A percentile compares a stretch with the other conserved stretches of the same genome.
phyloP scores from a whole-genome alignment of 441 rosid genomes.

The Francoa sonchifolia region DNA sequence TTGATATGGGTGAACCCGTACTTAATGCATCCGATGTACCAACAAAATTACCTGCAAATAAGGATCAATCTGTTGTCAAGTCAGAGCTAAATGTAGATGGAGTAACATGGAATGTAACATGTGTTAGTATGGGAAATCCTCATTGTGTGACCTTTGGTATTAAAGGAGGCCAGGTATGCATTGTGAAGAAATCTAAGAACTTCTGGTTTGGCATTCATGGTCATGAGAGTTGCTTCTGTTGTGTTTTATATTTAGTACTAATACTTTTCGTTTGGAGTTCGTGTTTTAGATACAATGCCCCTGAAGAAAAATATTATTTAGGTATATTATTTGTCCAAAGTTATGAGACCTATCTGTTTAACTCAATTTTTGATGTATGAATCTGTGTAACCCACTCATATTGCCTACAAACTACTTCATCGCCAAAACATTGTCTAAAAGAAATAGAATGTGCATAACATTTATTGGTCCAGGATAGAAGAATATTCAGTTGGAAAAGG shows the following conservation, averaged over 20 bases:
- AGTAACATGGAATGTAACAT: slow-evolving; percentile 70
- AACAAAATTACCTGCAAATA: slow-evolving; percentile 52
- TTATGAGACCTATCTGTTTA: no score
- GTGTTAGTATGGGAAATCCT: slow-evolving; percentile 98
- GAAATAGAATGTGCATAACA: no score
- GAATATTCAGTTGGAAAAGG: no score
- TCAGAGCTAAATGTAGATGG: slow-evolving; percentile 65
- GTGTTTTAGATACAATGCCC: neutral
- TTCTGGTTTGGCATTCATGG: neutral
- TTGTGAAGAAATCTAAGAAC: slow-evolving; percentile 4
- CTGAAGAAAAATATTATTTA: no score
- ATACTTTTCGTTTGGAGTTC: neutral
- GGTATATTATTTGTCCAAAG: no score
- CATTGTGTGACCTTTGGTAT: slow-evolving; percentile 77
- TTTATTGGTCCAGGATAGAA: no score
- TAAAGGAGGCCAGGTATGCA: slow-evolving; percentile 48
- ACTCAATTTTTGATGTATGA: no score
- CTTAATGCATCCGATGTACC: slow-evolving; percentile 77
- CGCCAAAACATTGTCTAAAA: no score
- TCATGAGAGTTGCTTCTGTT: no score
- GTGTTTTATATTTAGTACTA: no score
- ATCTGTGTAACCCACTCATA: no score
- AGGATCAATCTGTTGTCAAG: slow-evolving; percentile 61
- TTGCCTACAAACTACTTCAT: no score
- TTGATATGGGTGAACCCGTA: slow-evolving; percentile 89